These are phyloP conservation scores for Irpex sp. DNA, from an alignment of 1,284 basidiomycete species.

Conservation along the genomic window DNA sequence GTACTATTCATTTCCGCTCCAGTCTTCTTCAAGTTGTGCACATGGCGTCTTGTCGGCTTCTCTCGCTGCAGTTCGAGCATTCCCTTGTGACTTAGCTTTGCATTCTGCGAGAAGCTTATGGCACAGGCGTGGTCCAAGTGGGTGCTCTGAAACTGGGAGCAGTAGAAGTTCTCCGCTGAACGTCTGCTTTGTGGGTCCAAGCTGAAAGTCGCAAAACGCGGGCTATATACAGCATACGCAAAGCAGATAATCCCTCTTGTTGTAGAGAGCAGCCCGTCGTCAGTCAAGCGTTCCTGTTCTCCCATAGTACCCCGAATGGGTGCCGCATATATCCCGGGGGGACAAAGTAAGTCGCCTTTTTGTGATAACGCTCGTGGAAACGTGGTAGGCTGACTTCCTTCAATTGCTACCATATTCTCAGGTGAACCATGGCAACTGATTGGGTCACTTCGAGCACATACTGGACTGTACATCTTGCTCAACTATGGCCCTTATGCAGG, in stretches of 20 bases:
- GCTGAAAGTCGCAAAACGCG: background rate
- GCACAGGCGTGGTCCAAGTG: constrained; percentile 8
- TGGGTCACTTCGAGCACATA: background rate
- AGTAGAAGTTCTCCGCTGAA: background rate
- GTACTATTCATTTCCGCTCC: background rate
- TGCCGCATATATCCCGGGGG: background rate
- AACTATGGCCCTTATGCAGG: no score
- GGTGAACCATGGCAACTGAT: background rate
- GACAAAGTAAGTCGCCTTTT: background rate
- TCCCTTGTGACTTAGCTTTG: constrained; percentile 3
- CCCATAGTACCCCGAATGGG: no score
- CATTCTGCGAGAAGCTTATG: background rate
- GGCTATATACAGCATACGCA: no score
- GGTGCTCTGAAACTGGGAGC: background rate
- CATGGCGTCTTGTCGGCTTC: background rate
- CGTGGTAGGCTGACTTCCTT: background rate
- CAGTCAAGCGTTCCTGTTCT: background rate
- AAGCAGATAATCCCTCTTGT: background rate
- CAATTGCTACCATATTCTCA: background rate
- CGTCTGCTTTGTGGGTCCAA: background rate
- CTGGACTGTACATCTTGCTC: background rate
- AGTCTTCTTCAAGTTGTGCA: background rate
- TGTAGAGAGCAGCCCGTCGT: background rate
- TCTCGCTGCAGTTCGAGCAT: background rate
- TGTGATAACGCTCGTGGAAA: background rate